Evolutionary conservation across 441 rosid species (phyloP).

Genomic region (Gossypium laxum): DNA sequence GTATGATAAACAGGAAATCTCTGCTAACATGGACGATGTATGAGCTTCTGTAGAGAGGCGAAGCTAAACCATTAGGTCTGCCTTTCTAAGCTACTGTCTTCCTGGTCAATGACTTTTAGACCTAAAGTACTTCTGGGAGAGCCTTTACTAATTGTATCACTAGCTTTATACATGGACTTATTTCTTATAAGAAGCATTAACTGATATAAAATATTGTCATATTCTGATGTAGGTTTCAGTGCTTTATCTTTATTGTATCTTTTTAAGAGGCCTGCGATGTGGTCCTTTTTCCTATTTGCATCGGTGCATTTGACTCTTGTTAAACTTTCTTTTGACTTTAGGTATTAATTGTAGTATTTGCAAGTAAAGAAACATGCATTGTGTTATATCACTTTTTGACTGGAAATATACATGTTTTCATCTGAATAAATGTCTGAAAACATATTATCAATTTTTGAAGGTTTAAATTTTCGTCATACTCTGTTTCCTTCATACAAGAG

Average conservation of each 20-base stretch:
- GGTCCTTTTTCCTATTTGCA: neutral
- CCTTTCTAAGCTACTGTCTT: neutral
- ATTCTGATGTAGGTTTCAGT: neutral
- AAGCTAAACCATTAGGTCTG: neutral
- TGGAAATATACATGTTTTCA: neutral
- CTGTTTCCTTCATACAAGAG: slow-evolving; percentile 83
- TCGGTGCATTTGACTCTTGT: neutral
- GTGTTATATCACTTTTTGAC: neutral
- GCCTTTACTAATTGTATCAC: neutral
- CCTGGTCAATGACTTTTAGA: neutral
- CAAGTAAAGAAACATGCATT: neutral
- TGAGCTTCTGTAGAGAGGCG: neutral
- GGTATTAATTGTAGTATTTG: neutral
- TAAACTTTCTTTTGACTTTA: neutral
- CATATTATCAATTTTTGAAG: slow-evolving; percentile 28
- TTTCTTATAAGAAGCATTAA: neutral
- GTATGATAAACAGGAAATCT: neutral
- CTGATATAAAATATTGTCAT: neutral
- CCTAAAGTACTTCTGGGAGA: neutral
- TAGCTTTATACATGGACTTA: neutral
- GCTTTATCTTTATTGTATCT: neutral
- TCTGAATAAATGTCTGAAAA: slow-evolving; percentile 11
- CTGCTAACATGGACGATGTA: neutral
- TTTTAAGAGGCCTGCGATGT: neutral
- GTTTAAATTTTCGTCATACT: slow-evolving; percentile 79